These are phyloP conservation scores for Delphinella strobiligena DNA, from an alignment of 2,329 filamentous ascomycete genomes.

Conservation along the genomic window DNA sequence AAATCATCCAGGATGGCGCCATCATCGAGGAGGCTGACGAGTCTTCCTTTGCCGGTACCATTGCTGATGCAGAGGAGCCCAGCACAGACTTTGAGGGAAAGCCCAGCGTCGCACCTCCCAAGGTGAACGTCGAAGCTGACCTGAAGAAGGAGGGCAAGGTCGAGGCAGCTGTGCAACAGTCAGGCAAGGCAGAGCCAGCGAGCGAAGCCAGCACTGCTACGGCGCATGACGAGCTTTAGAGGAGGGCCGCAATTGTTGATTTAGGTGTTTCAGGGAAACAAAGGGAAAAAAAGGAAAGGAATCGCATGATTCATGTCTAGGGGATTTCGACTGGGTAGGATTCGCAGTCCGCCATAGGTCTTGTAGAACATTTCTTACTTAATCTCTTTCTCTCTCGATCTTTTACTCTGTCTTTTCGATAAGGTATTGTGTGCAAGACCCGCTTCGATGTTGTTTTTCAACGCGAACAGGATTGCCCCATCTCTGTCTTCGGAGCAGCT, in stretches of 20 bases:
- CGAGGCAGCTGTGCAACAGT: slow-evolving; percentile 14
- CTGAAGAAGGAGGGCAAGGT: slow-evolving; percentile 32
- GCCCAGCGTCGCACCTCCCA: slow-evolving; percentile 28
- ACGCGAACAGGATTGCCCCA: too few relatives aligned
- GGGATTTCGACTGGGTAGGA: too few relatives aligned
- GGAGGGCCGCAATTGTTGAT: not conserved
- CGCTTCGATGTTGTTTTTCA: too few relatives aligned
- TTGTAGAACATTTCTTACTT: too few relatives aligned
- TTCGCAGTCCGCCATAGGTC: too few relatives aligned
- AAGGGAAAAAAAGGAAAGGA: too few relatives aligned
- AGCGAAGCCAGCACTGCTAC: slow-evolving; percentile 10
- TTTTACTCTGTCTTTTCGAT: too few relatives aligned
- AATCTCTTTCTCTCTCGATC: too few relatives aligned
- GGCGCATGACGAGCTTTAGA: slow-evolving; percentile 12
- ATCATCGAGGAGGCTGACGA: slow-evolving; percentile 18
- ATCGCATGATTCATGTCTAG: too few relatives aligned
- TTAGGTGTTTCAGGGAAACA: too few relatives aligned
- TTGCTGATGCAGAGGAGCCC: slow-evolving; percentile 45
- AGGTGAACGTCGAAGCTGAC: slow-evolving; percentile 28
- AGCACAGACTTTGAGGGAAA: slow-evolving; percentile 36
- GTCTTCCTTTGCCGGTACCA: slow-evolving; percentile 31
- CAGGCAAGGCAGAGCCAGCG: slow-evolving; percentile 10
- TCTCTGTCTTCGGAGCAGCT: too few relatives aligned
- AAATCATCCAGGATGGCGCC: slow-evolving; percentile 41
- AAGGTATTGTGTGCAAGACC: too few relatives aligned